Evolutionary conservation across 2,329 filamentous ascomycete species (phyloP).

Genomic region (Monosporascus sp.): DNA sequence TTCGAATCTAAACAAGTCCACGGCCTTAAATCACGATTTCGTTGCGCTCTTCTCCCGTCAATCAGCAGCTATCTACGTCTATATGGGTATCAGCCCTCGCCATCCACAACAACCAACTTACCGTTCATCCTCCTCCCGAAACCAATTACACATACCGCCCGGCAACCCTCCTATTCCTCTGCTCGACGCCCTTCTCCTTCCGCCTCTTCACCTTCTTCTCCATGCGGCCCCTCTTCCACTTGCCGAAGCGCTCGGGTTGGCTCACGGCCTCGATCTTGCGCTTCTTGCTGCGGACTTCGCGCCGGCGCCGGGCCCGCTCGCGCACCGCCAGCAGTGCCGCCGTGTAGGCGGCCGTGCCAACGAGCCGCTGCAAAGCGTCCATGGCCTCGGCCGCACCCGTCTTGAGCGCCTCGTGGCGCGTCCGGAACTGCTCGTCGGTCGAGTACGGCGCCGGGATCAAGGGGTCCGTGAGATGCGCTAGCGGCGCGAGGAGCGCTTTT

Average conservation of each 20-base stretch:
- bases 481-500: conserved; percentile 50
- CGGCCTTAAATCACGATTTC: too few species aligned
- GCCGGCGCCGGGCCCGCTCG: conserved; percentile 63
- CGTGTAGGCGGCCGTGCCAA: conserved; percentile 79
- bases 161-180: conserved; percentile 55
- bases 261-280: conserved; percentile 82
- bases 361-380: conserved; percentile 75
- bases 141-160: conserved; percentile 57
- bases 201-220: conserved; percentile 79
- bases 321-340: conserved; percentile 66
- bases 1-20: neutral
- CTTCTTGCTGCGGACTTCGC: conserved; percentile 74
- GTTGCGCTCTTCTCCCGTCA: neutral
- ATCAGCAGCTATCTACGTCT: neutral
- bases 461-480: conserved; percentile 81
- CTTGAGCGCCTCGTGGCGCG: conserved; percentile 65
- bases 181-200: conserved; percentile 71
- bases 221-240: conserved; percentile 76
- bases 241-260: conserved; percentile 71
- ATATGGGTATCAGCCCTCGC: neutral
- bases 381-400: conserved; percentile 71
- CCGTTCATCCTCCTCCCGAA: conserved; percentile 9
- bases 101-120: neutral
- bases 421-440: conserved; percentile 63
- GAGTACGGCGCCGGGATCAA: conserved; percentile 68